Evolutionary conservation across 352 stramenopile genomes (phyloP), one percentile per base, ranked within the genome.

Genomic region (Globisporangium irregulare): DNA sequence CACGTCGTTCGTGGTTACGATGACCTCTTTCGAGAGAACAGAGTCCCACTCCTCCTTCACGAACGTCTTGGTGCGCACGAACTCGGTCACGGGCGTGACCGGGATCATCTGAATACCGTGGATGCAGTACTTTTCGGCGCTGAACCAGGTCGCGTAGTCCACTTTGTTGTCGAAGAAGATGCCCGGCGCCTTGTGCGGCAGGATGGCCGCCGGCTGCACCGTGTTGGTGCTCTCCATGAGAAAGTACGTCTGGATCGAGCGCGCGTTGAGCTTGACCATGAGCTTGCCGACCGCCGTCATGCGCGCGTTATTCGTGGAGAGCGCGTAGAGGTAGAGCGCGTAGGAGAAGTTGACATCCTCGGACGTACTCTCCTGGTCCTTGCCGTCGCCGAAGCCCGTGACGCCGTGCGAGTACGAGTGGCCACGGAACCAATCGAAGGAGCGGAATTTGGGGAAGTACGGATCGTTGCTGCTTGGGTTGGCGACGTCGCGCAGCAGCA

Each of bases 91-190:
- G 27, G 85, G 76, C 15, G 81, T 83, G 56, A 89, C 72, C 1
- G 85, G 83, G 2, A 89, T 79, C 85, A 93, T 92, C 63, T 93
- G 83, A 60, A 92, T 91, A 68, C 85, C 85, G 67, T 93, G 85
- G 68, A 93, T 92, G 70, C 82, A 90, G 65, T 88, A 82, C 65
- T 75, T 71, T 9, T 89, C 80, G 4, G 68, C 70, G 41, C 75
- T 88, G 75, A 92, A 92, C 85, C 85, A 92, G 66, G 81, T 93
- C 20, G 85, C 75, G 64, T 93, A 93, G 74, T 93, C 84, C 14
- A 80, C 75, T 66, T 93, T 93, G 72, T 93, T 93, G 69, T 92
- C 83, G 46, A 93, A 93, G 46, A 89, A 74, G 57, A 92, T 93
- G 18, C 85, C 85, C 1, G 81, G 67, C 10, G 81, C 82, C 70